Conservation (phyloP, 1,139 yeast genomes). For the Kodamaea arcana region DNA sequence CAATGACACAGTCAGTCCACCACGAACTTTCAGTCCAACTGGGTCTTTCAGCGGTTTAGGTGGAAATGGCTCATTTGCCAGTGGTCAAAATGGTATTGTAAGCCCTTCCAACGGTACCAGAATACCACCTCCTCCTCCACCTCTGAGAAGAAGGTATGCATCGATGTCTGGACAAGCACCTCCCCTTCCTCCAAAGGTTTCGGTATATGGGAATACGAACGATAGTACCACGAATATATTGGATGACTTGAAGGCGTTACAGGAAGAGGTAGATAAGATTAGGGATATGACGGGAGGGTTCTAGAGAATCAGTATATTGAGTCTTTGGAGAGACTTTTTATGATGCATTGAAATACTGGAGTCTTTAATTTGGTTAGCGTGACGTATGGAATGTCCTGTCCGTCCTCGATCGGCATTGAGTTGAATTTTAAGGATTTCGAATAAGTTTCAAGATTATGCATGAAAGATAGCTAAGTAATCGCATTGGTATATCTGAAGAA, state of each 20-base stretch:
- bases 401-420: no score
- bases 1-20: not conserved
- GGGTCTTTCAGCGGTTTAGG: slow-evolving; percentile 21
- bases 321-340: no score
- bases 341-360: no score
- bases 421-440: no score
- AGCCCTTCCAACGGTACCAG: slow-evolving; percentile 5
- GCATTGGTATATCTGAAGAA: no score
- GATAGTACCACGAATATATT: slow-evolving; percentile 49
- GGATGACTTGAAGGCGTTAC: slow-evolving; percentile 59
- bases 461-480: no score
- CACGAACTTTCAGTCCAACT: slow-evolving; percentile 10
- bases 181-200: slow-evolving; percentile 33
- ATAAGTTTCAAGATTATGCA: no score
- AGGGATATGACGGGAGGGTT: slow-evolving; percentile 49
- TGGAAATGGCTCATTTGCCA: slow-evolving; percentile 13
- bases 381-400: no score
- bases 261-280: slow-evolving; percentile 59
- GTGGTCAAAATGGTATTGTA: not conserved
- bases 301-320: no score
- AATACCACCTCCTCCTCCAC: slow-evolving; percentile 43
- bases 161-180: slow-evolving; percentile 15
- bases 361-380: no score
- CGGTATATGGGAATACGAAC: slow-evolving; percentile 14
- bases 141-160: slow-evolving; percentile 32